A percentile compares a stretch with the other conserved stretches of the same genome.
Evolutionary conservation across 2,329 filamentous ascomycete genomes (phyloP).

Genomic region (Ophiostoma novo-ulmi): DNA sequence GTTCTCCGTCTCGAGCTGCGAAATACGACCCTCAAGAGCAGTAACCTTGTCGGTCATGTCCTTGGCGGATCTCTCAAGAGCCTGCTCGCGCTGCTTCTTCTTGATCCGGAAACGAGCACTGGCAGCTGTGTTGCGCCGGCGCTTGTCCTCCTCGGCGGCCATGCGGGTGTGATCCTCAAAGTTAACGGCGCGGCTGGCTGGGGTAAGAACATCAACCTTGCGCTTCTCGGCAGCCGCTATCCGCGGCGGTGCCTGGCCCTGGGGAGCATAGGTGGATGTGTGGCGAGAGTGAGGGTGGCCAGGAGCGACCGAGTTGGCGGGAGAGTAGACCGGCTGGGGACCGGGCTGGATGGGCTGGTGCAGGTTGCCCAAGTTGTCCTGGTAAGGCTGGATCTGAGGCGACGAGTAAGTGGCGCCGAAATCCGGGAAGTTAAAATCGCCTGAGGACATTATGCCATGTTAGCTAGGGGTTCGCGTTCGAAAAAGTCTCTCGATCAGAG

Average conservation of each 20-base stretch:
- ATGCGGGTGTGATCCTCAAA: constrained; percentile 67
- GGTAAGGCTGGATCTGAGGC: constrained; percentile 44
- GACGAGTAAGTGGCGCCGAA: constrained; percentile 50
- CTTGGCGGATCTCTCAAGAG: constrained; percentile 73
- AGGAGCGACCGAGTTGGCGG: constrained; percentile 28
- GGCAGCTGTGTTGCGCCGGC: constrained; percentile 80
- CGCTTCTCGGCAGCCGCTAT: constrained; percentile 39
- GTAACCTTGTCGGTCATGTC: constrained; percentile 78
- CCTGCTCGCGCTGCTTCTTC: constrained; percentile 92
- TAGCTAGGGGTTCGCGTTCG: constrained; percentile 31
- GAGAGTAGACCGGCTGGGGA: constrained; percentile 43
- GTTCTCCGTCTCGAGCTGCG: constrained; percentile 76
- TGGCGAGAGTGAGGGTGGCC: constrained; percentile 31
- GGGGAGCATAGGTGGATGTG: constrained; percentile 31
- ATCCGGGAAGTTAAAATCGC: constrained; percentile 54
- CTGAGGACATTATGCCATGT: constrained; percentile 48
- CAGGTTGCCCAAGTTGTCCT: constrained; percentile 40
- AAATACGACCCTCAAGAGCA: constrained; percentile 65
- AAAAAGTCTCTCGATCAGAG: constrained; percentile 16
- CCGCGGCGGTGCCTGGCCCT: constrained; percentile 31
- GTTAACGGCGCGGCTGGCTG: constrained; percentile 44
- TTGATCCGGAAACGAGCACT: constrained; percentile 86
- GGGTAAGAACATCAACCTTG: constrained; percentile 41
- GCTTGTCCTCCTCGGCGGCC: constrained; percentile 84
- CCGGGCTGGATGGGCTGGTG: constrained; percentile 48